These are phyloP conservation scores for Alternaria sp. DNA, from an alignment of 2,329 filamentous ascomycete species.

Conservation along the genomic window DNA sequence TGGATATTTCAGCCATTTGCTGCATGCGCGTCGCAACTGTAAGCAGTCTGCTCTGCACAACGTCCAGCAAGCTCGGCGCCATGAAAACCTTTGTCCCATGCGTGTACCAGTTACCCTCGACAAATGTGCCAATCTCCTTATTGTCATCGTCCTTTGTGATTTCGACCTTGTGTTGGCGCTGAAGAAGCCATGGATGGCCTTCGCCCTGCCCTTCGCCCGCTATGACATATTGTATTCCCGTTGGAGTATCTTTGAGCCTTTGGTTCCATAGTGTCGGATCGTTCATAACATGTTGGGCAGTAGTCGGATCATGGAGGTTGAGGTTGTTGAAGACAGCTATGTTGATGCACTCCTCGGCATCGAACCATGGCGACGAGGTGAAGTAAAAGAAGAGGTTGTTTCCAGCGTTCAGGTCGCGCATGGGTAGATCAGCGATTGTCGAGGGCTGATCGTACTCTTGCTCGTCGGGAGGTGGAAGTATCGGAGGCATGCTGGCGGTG, in stretches of 20 bases:
- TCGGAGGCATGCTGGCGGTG: conserved; percentile 37
- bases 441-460: conserved; percentile 41
- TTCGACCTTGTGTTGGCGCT: conserved; percentile 59
- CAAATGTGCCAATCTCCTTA: conserved; percentile 58
- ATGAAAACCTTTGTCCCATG: conserved; percentile 69
- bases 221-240: conserved; percentile 68
- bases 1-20: conserved; percentile 63
- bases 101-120: conserved; percentile 67
- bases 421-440: conserved; percentile 32
- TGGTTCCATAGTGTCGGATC: conserved; percentile 66
- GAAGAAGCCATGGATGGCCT: conserved; percentile 67
- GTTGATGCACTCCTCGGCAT: conserved; percentile 67
- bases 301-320: conserved; percentile 56
- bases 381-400: conserved; percentile 67
- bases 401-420: conserved; percentile 36
- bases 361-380: conserved; percentile 69
- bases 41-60: conserved; percentile 65
- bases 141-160: conserved; percentile 47
- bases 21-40: conserved; percentile 64
- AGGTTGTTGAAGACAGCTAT: conserved; percentile 62
- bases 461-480: conserved; percentile 46
- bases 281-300: conserved; percentile 57
- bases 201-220: conserved; percentile 63
- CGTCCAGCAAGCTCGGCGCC: conserved; percentile 67
- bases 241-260: conserved; percentile 59